Base-by-base conservation (phyloP, 2,329 filamentous ascomycete genomes). In the Paraconiothyrium sp. region DNA sequence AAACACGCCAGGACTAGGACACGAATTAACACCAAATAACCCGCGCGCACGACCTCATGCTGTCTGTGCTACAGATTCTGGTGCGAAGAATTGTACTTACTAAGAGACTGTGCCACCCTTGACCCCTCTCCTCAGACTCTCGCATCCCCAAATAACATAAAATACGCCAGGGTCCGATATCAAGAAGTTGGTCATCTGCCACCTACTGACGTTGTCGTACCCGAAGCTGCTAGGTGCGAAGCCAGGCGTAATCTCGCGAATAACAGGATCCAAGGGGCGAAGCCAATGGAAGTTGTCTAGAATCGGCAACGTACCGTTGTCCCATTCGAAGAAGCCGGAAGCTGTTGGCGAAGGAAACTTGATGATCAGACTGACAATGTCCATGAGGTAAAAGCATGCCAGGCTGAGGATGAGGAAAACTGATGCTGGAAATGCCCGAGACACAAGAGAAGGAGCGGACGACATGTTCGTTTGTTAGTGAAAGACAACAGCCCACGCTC, bases 161-260 rank as follows among this genome's bases (percentile, higher is more conserved):
- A 62, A 32, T 6, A 62, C 39, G 1, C 65, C 61, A 1, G 54
- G 37, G 41, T 67, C 65, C 8, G 48, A 50, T 34, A 47, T 48
- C 37, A 67, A 30, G 22, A 67, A 67, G 30, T 49, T 60, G 7
- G 55, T 37, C 63, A 64, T 61, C 57, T 62, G 58, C 65, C 61
- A 67, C 27, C 63, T 46, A 22, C 63, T 65, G n/a, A 60, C 41
- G 10, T 61, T 49, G 43, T 67, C 63, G 46, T 63, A 63, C 8
- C 57, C 65, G 13, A 65, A 57, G 9, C 48, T 65, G 7, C 46
- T 58, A 3, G 65, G 65, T 20, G 63, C 65, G 57, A 67, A 67
- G 6, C 65, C 60, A 14, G 62, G 57, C 30, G 63, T 65, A 13
- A 67, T 48, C 46, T 67, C 61, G 20, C 58, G 50, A 32, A 65